Evolutionary conservation across 108 stramenopile genomes (phyloP), one percentile per base, ranked within the genome.

Genomic region (Mediolabrus comicus): DNA sequence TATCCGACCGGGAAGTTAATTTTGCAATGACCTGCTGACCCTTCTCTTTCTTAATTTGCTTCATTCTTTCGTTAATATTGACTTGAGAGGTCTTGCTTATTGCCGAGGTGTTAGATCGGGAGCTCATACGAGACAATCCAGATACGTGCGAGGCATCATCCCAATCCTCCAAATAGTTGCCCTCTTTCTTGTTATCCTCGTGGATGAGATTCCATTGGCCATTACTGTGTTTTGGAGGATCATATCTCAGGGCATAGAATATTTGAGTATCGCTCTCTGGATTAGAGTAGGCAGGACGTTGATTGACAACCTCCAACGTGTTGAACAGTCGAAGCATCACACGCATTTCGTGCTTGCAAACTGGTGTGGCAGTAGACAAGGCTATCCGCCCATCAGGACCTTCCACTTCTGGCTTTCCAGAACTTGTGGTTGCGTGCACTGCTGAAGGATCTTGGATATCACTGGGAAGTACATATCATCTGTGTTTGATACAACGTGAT

Each of bases 21-120:
- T 91, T 94, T 3, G 90, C 92, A 76, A 94, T 91, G 35, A 94
- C 92, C 63, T 91, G 92, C 73, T 90, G 88, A 22, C 91, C 91
- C 61, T 89, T 92, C 70, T 92, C 91, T 26, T 87, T 84, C 14
- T 86, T 82, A 46, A 92, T 92, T 25, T 80, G 74, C 55, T 87
- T 82, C 30, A 92, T 51, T 70, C 86, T 90, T 39, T 91, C 89
- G 24, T 94, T 85, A 41, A 91, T 87, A 22, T 71, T 88, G 19
- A 89, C 82, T 53, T 91, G 87, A 16, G 89, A 86, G 6, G 82
- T 61, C 65, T 72, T 84, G 57, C 74, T 80, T 19, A 68, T 64
- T 39, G 74, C 35, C 4, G 87, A 89, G 38, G 88, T 63, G 22
- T 84, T 84, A 1, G 92, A 90, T 39, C 86, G 81, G 11, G 84